Evolutionary conservation across 2,329 filamentous ascomycete genomes (phyloP), one percentile per base, ranked within the genome.

Genomic region (Metarhizium sp.): DNA sequence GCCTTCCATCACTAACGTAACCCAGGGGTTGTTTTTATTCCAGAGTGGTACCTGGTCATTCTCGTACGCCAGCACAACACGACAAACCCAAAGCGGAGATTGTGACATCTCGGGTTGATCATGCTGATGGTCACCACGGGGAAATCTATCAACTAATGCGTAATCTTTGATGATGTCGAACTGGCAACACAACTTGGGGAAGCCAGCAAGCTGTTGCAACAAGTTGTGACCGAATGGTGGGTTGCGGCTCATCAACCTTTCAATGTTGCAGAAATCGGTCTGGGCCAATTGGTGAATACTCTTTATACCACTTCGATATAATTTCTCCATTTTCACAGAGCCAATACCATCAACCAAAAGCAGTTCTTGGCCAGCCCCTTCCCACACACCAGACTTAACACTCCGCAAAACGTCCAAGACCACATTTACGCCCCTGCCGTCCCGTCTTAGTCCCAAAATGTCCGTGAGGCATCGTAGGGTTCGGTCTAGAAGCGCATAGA

Each of bases 291-390:
- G 79, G 46, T 86, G 80, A 6, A 97, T 82, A 5, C 76, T 88
- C 32, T 75, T 82, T 54, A 97, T 80, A 0, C 85, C 84, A n/a
- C 83, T 84, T 43, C 79, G 78, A 3, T 83, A 79, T 47, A 97
- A 78, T 66, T 88, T 94, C 42, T 86, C 80, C 59, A 89, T 84
- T n/a, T 82, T 80, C 1, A 85, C 88, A 4, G 83, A 75, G 0
- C 94, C 94, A 58, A 97, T 81, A 2, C 84, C 81, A 0, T 88
- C 83, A 2, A 99, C 78, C 67, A 97, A 92, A 58, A 87, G 87
- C 64, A 99, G 79, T 61, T 96, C 88, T 25, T 87, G 76, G 0
- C 88, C 82, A 2, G 85, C 88, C 38, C 87, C 84, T 64, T 99
- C 94, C 94, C 92, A 96, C 1, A 78, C 76, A 1, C 80, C 81